A percentile compares a stretch with the other conserved stretches of the same genome.
These are phyloP conservation scores for Kodamaea derodonti DNA, from an alignment of 1,139 yeast species.

Conservation along the genomic window DNA sequence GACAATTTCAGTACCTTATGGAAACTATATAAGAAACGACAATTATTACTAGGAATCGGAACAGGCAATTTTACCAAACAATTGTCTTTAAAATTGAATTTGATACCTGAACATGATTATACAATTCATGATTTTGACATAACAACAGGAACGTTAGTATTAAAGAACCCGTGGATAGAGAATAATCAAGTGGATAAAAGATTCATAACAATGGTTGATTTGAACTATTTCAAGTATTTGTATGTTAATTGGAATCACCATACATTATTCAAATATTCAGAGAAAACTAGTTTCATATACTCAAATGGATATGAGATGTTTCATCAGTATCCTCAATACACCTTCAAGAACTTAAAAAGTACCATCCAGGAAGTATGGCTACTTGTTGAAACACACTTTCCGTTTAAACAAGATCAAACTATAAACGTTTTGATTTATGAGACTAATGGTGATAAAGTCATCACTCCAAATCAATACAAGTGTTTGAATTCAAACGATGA, in stretches of 20 bases:
- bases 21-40: slow-evolving; percentile 28
- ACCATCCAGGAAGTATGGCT: slow-evolving; percentile 42
- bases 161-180: slow-evolving; percentile 57
- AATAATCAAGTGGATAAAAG: slow-evolving; percentile 13
- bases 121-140: slow-evolving; percentile 27
- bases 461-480: slow-evolving; percentile 27
- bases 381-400: slow-evolving; percentile 41
- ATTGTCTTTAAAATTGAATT: slow-evolving; percentile 32
- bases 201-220: slow-evolving; percentile 22
- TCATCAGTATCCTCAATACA: slow-evolving; percentile 47
- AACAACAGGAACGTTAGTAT: slow-evolving; percentile 15
- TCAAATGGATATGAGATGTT: slow-evolving; percentile 11
- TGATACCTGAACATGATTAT: slow-evolving; percentile 70
- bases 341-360: slow-evolving; percentile 32
- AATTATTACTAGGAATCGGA: slow-evolving; percentile 60
- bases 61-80: slow-evolving; percentile 50
- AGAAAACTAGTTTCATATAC: slow-evolving; percentile 34
- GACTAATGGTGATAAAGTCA: slow-evolving; percentile 31
- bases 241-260: slow-evolving; percentile 68
- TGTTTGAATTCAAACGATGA: slow-evolving; percentile 13
- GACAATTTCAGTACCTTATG: slow-evolving; percentile 25
- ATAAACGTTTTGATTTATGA: slow-evolving; percentile 30
- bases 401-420: slow-evolving; percentile 16
- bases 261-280: slow-evolving; percentile 23
- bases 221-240: slow-evolving; percentile 49